These are phyloP conservation scores for Panicum virgatum DNA, from an alignment of 202 grass and related monocot species.

Conservation along the genomic window DNA sequence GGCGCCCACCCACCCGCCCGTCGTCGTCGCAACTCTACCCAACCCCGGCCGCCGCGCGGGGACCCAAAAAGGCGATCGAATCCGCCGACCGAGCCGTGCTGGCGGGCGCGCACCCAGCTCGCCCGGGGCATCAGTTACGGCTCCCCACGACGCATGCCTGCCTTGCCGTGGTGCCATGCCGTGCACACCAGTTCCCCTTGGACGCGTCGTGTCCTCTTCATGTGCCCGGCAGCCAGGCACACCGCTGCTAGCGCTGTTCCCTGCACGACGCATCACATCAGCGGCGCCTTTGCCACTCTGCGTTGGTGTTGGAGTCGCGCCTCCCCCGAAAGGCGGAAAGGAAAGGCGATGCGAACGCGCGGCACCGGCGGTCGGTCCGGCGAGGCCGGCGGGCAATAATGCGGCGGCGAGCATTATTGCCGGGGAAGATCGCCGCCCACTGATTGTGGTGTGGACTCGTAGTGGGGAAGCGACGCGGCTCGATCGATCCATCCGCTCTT, in stretches of 20 bases:
- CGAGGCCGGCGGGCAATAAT: constrained; percentile 27
- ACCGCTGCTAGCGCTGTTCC: background rate
- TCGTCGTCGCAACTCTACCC: background rate
- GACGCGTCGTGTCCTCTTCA: background rate
- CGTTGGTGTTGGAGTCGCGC: background rate
- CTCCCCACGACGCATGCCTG: constrained; percentile 32
- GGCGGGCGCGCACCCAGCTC: too few relatives aligned
- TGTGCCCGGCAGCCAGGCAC: background rate
- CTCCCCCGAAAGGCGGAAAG: background rate
- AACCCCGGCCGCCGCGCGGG: constrained; percentile 11
- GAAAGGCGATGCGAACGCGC: background rate
- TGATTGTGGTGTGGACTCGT: constrained; percentile 31
- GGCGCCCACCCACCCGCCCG: background rate
- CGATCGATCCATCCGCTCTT: background rate
- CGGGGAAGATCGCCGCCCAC: background rate
- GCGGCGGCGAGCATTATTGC: constrained; percentile 28
- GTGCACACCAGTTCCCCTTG: background rate
- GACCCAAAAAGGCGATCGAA: constrained; percentile 26
- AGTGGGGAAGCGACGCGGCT: constrained; percentile 33
- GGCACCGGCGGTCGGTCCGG: background rate
- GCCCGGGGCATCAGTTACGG: constrained; percentile 24
- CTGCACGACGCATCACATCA: background rate
- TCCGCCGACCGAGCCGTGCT: background rate
- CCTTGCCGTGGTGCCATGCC: background rate
- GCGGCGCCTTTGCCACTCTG: background rate